Evolutionary conservation across 1,284 basidiomycete genomes (phyloP), one percentile per base, ranked within the genome.

Genomic region (Trichosporon sp.): DNA sequence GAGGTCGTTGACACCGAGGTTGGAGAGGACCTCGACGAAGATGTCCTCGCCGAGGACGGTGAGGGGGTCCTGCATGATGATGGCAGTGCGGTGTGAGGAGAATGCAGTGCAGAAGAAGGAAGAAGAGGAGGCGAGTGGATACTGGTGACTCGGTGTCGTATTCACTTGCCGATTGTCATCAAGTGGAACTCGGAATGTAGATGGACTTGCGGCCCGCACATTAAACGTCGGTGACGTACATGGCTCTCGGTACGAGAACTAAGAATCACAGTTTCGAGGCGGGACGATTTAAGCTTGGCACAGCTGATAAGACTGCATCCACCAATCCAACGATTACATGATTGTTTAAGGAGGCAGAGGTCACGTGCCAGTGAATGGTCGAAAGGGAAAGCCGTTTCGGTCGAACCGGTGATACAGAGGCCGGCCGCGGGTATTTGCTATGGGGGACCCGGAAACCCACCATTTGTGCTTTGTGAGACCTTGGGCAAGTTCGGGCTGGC

Each of bases 1-100:
- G 1, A 84, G 71, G 14, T 76, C 69, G 11, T 14, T 31, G 31
- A 77, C 66, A 21, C 74, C 74, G 8, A 82, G 76, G 21, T 75
- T 46, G 0, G 74, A 74, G n/a, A 82, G 75, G 66, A 81, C 70
- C 11, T 78, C 70, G 37, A 82, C 75, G 70, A 81, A 78, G 19
- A 81, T 65, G 3, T 80, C 80, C 1, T 75, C 70, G 1, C 80
- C 79, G 16, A 84, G 79, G 32, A 59, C 65, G 7, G 32, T 14
- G 4, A 81, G 70, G 1, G 82, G 81, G 71, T 83, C 81, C 11
- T 48, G 26, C 31, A 43, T 26, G 37, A 8, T n/a, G 48, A 19
- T 21, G 48, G 31, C 7, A 10, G 59, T 68, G 56, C 32, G 4
- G 63, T 38, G 32, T 1, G 21, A 40, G 16, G 3, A 6, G 11